A percentile compares a stretch with the other conserved stretches of the same genome.
phyloP scores from a whole-genome alignment of 169 alveolate species.

The Plasmodium malariae region DNA sequence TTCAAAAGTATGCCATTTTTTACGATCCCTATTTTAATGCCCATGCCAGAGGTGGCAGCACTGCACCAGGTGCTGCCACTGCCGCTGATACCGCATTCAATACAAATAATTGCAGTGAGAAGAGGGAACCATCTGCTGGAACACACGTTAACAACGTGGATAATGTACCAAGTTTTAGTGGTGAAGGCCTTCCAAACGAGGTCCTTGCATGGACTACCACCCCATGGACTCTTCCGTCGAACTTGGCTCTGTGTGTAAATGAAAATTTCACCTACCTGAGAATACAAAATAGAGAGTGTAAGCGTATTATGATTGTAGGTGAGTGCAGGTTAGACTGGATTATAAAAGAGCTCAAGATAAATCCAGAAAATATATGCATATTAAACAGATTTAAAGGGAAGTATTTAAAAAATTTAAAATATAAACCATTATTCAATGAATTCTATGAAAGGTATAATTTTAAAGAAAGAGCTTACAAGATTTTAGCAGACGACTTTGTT shows the following conservation, averaged over 20 bases:
- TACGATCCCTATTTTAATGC: background rate
- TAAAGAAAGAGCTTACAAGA: constrained; percentile 80
- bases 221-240: constrained; percentile 99
- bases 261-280: constrained; percentile 93
- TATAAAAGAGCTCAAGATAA: constrained; percentile 79
- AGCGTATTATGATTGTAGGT: constrained; percentile 89
- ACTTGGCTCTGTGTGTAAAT: constrained; percentile 96
- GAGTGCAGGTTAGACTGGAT: constrained; percentile 90
- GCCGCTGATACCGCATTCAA: no score
- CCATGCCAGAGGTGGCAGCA: no score
- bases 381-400: constrained; percentile 89
- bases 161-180: background rate
- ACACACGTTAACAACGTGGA: background rate
- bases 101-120: background rate
- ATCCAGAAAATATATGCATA: constrained; percentile 81
- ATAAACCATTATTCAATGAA: constrained; percentile 94
- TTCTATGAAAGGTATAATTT: constrained; percentile 81
- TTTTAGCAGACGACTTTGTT: constrained; percentile 94
- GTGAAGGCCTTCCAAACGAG: background rate
- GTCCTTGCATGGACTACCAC: constrained; percentile 99
- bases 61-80: no score
- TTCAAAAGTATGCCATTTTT: background rate
- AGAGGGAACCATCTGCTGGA: background rate
- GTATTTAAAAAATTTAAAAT: constrained; percentile 90
- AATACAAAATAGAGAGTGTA: constrained; percentile 82